Percentiles rank a stretch among this genome's conserved stretches.
Evolutionary conservation across 495 filamentous ascomycete genomes (phyloP).

Genomic region (Aspergillus haitiensis): DNA sequence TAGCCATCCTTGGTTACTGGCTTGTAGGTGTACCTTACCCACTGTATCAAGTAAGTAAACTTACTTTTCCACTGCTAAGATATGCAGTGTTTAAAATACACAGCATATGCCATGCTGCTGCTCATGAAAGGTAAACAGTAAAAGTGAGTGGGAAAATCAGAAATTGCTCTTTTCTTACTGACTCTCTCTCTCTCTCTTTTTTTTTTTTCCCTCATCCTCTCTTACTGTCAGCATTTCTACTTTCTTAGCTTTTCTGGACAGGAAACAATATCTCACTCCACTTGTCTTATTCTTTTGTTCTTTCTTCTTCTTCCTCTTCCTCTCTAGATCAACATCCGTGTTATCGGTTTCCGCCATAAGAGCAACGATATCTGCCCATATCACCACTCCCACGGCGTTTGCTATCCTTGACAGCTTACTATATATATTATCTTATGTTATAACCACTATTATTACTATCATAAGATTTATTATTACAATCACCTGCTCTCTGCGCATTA

Average conservation of each 20-base stretch:
- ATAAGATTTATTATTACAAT: conserved; percentile 3
- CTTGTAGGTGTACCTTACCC: conserved; percentile 8
- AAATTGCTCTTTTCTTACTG: not conserved
- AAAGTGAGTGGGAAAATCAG: not conserved
- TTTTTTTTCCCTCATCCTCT: not conserved
- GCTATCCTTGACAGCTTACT: conserved; percentile 20
- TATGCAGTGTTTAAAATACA: conserved; percentile 20
- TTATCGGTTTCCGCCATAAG: not conserved
- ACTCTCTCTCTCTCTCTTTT: conserved; percentile 4
- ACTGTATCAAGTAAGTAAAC: conserved; percentile 4
- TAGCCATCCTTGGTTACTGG: conserved; percentile 17
- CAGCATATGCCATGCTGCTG: conserved; percentile 16
- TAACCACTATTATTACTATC: conserved; percentile 12
- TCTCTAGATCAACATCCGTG: not conserved
- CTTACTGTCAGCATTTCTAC: conserved; percentile 7
- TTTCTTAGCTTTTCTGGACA: conserved; percentile 8
- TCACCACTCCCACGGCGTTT: conserved; percentile 13
- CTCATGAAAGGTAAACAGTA: conserved; percentile 1
- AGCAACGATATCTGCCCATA: conserved; percentile 13
- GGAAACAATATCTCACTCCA: conserved; percentile 4
- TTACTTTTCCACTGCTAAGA: conserved; percentile 6
- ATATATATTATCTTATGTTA: conserved; percentile 22
- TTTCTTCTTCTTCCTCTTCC: not conserved
- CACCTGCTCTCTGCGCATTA: conserved; percentile 8
- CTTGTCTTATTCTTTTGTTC: conserved; percentile 10